Evolutionary conservation across 495 filamentous ascomycete species (phyloP).

Genomic region (Xylaria sp.): DNA sequence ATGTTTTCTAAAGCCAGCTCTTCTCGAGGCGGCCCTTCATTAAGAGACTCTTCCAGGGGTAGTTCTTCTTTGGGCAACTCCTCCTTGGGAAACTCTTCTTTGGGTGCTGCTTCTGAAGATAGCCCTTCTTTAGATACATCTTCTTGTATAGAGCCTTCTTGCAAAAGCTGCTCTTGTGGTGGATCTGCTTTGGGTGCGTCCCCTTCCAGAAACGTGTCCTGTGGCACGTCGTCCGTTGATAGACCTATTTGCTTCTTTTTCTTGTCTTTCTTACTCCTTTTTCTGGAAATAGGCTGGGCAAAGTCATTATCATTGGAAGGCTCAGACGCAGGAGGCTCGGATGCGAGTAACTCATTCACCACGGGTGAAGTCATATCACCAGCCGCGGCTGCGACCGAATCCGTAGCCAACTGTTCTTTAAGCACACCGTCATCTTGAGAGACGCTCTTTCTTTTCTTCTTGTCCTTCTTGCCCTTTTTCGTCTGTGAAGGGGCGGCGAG

Average conservation of each 20-base stretch:
- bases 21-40: not conserved
- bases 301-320: slow-evolving; percentile 1
- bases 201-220: not conserved
- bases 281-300: not conserved
- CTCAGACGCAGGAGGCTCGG: not conserved
- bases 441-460: slow-evolving; percentile 24
- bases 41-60: not conserved
- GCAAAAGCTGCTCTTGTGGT: not conserved
- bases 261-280: slow-evolving; percentile 35
- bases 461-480: slow-evolving; percentile 30
- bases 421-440: not conserved
- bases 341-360: not conserved
- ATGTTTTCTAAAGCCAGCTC: not conserved
- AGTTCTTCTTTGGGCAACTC: not conserved
- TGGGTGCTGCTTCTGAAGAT: not conserved
- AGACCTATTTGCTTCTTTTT: slow-evolving; percentile 23
- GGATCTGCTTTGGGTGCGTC: not conserved
- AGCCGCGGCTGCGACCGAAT: not conserved
- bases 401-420: not conserved
- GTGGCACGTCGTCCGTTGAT: not conserved
- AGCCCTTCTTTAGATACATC: not conserved
- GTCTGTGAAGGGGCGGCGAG: not conserved
- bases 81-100: not conserved
- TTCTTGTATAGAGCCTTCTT: not conserved
- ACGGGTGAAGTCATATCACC: not conserved